Base-by-base conservation (phyloP, 2,329 filamentous ascomycete genomes). In the Paramyrothecium roridum region DNA sequence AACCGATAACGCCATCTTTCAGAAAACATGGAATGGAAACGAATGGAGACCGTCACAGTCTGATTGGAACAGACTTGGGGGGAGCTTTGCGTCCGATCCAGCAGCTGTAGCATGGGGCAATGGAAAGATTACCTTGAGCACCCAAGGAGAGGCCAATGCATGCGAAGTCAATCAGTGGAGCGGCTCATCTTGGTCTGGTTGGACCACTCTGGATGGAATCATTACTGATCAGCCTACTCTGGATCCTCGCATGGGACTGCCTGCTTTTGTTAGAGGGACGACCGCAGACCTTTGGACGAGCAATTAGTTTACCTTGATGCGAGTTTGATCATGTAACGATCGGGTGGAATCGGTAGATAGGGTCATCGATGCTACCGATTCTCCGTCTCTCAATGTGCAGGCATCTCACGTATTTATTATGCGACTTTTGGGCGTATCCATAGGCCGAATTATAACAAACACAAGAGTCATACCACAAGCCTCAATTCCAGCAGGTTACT, bases 21-120 rank as follows among this genome's bases (percentile, higher is more conserved):
- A 57, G 34, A 54, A 57, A 49, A 54, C 52, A 12, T 57, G 52
- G 55, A 57, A 52, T 26, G 55, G 50, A 11, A 33, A 30, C 4
- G 33, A 33, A 13, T 57, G 55, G 55, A 37, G 23, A 26, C 55
- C 55, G 11, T 51, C 48, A 13, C 21, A 46, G n/a, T 40, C 34
- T 12, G 49, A 26, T 19, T 54, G 50, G 55, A 30, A 19, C 10
- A 50, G 21, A n/a, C 49, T 53, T 12, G 52, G 55, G 13, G 52
- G 50, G 22, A 47, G 12, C 4, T 43, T 43, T 19, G 37, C n/a
- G 13, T 43, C 37, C n/a, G 37, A 43, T 13, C 37, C 37, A 19
- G n/a, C 37, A 19, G 37, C 37, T 13, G 37, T 43, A 43, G 37
- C 37, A 6, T 43, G 37, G 37, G 37, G 37, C 13, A 43, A 19